Conservation (phyloP, 495 filamentous ascomycete genomes). For the Lasiosphaeriaceae sp. region DNA sequence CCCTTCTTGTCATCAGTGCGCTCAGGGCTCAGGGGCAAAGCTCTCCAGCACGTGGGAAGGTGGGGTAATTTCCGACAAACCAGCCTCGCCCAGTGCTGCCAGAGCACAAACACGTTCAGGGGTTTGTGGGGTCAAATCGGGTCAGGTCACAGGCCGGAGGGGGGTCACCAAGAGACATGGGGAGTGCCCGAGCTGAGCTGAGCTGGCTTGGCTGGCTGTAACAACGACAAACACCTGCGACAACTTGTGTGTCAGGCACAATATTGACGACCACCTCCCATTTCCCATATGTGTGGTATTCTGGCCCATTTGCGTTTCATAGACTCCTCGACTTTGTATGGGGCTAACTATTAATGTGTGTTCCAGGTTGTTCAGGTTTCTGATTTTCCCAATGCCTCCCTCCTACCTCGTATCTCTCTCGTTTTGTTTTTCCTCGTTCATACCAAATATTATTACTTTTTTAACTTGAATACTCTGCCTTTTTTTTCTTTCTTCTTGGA, state of each 20-base stretch:
- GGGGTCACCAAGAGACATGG: too few species aligned
- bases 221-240: too few species aligned
- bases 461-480: too few species aligned
- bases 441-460: too few species aligned
- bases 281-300: not conserved
- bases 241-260: not conserved
- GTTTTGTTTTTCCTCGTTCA: too few species aligned
- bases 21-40: slow-evolving; percentile 4
- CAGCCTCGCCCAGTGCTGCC: too few species aligned
- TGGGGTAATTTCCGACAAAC: not conserved
- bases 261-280: not conserved
- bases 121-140: too few species aligned
- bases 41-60: not conserved
- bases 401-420: not conserved
- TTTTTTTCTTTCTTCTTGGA: too few species aligned
- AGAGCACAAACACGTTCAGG: too few species aligned
- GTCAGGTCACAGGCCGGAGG: too few species aligned
- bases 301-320: not conserved
- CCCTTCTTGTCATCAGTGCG: not conserved
- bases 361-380: not conserved
- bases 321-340: not conserved
- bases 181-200: too few species aligned
- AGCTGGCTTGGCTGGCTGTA: too few species aligned
- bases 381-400: not conserved
- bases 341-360: not conserved